Conservation (phyloP, 1,139 yeast genomes). For the Kazachstania sp. region DNA sequence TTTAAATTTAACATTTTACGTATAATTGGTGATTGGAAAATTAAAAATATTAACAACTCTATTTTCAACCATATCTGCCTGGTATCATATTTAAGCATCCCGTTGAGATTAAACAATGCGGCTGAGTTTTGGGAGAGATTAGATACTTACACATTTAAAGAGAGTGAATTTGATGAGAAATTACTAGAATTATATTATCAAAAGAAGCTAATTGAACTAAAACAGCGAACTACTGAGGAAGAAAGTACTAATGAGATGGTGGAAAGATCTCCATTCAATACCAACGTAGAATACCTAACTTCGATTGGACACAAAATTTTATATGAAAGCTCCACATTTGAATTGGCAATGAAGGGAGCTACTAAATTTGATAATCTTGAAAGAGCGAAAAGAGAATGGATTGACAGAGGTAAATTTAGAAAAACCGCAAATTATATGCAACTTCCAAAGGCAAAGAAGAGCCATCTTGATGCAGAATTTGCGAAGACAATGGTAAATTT, state of each 20-base stretch:
- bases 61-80: constrained; percentile 19
- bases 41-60: constrained; percentile 12
- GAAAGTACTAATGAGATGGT: neutral
- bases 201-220: neutral
- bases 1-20: constrained; percentile 17
- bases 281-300: constrained; percentile 8
- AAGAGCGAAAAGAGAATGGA: constrained; percentile 63
- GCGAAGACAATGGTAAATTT: constrained; percentile 27
- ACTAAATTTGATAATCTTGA: constrained; percentile 43
- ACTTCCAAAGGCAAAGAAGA: constrained; percentile 36
- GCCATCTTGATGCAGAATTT: constrained; percentile 39
- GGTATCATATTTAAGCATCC: constrained; percentile 22
- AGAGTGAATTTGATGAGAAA: constrained; percentile 18
- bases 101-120: constrained; percentile 20
- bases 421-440: constrained; percentile 42
- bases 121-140: constrained; percentile 23
- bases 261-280: neutral
- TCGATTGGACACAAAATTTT: constrained; percentile 20
- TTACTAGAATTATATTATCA: constrained; percentile 6
- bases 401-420: constrained; percentile 67
- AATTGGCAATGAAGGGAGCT: constrained; percentile 59
- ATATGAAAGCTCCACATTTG: constrained; percentile 48
- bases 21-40: constrained; percentile 16
- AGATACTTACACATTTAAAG: constrained; percentile 23
- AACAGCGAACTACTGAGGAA: neutral